Evolutionary conservation across 176 grass and related monocot species (phyloP).

Genomic region (Dactylis glomerata): DNA sequence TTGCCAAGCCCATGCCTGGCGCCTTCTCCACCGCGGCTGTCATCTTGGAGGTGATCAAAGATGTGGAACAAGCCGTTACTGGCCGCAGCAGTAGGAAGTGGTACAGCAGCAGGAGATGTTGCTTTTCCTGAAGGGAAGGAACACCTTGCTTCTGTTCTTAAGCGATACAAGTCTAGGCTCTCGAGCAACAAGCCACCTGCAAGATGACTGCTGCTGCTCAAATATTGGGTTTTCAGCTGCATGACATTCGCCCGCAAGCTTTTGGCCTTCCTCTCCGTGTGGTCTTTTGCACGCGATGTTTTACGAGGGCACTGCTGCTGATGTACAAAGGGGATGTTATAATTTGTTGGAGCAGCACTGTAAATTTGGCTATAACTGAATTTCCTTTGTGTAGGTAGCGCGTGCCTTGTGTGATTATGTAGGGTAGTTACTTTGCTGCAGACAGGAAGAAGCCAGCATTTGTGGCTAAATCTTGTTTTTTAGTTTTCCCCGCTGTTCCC

Average conservation of each 20-base stretch:
- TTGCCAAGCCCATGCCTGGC: not conserved
- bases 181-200: slow-evolving; percentile 37
- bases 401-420: not conserved
- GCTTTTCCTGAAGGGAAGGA: slow-evolving; percentile 70
- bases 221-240: slow-evolving; percentile 11
- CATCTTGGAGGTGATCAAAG: slow-evolving; percentile 49
- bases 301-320: not conserved
- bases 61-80: slow-evolving; percentile 50
- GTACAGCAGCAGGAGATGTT: slow-evolving; percentile 62
- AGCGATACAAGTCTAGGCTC: slow-evolving; percentile 54
- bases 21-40: slow-evolving; percentile 38
- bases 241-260: not conserved
- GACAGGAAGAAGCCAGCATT: not conserved
- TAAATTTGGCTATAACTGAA: not conserved
- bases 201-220: not conserved
- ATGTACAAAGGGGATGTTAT: not conserved
- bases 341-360: not conserved
- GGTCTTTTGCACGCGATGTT: not conserved
- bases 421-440: not conserved
- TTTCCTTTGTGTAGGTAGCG: not conserved
- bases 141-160: slow-evolving; percentile 64
- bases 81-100: slow-evolving; percentile 53
- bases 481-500: no score
- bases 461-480: not conserved
- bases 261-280: not conserved